Base-by-base conservation (phyloP, 2,329 filamentous ascomycete species). In the Epichloe bromicola region DNA sequence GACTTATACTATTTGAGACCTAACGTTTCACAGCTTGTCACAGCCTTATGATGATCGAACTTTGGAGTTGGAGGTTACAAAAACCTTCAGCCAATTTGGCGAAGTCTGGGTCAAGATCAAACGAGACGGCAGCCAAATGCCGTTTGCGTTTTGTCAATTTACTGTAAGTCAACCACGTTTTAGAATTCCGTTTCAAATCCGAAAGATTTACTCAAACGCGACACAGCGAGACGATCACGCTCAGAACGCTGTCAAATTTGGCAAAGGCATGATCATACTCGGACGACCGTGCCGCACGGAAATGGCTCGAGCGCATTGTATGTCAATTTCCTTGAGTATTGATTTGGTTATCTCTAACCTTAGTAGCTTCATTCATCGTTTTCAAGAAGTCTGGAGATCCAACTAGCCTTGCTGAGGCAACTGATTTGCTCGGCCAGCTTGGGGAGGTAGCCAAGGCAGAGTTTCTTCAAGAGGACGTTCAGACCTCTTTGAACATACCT, bases 81-180 rank as follows among this genome's bases (percentile, higher is more conserved):
- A 70, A 6, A 63, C 68, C 17, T 83, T 85, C 61, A 66, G 68
- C 17, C 60, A 67, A 15, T 83, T 69, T 57, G 81, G 81, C 5
- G 69, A 67, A 0, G 76, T 80, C 23, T 83, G 72, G 54, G 74
- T 82, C 55, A 83, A 84, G 67, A 80, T 85, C 53, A 76, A 78
- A 38, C 75, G 80, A 17, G 80, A 83, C 57, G 54, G 53, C 11
- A 64, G 64, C 14, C 69, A 75, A 39, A 82, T 83, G 76, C 81
- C 81, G 0, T 82, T 79, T 59, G 80, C 79, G 0, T 84, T 84
- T 56, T 74, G 73, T 20, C 81, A 84, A 58, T 85, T 71, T 58
- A 81, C 76, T 2, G 80, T 81, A 60, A 68, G 75, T 65, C 5
- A 12, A 17, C n/a, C 14, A 38, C 19, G 10, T 23, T 4, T 17